A percentile compares a stretch with the other conserved stretches of the same genome.
These are phyloP conservation scores for Didymella segeticola DNA, from an alignment of 2,329 filamentous ascomycete species.

Conservation along the genomic window DNA sequence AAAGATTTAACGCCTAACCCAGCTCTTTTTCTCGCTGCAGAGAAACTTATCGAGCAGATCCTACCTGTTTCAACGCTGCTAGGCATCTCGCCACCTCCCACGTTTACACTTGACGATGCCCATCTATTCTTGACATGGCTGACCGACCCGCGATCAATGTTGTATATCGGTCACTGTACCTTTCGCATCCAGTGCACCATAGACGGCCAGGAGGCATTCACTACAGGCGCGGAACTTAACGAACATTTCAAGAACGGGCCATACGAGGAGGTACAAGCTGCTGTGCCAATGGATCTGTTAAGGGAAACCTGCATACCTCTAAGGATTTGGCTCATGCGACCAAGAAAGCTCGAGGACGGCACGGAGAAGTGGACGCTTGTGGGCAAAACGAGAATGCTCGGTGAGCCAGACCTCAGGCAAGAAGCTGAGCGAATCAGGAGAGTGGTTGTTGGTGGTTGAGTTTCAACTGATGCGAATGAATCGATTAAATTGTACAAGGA, in stretches of 20 bases:
- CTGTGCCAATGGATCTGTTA: conserved; percentile 20
- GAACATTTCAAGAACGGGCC: conserved; percentile 11
- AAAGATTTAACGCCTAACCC: conserved; percentile 13
- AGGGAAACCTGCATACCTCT: conserved; percentile 14
- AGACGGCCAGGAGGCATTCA: conserved; percentile 2
- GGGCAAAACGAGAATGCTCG: conserved; percentile 23
- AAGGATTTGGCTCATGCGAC: conserved; percentile 21
- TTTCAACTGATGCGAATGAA: background rate
- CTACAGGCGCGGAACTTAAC: conserved; percentile 8
- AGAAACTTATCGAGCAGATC: conserved; percentile 11
- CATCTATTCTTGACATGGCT: conserved; percentile 25
- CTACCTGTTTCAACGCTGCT: background rate
- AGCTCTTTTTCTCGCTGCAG: conserved; percentile 6
- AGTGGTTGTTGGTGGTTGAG: conserved; percentile 7
- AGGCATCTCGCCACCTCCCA: background rate
- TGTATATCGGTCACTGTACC: conserved; percentile 15
- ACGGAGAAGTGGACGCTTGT: conserved; percentile 17
- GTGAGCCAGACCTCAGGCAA: conserved; percentile 19
- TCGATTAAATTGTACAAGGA: no score
- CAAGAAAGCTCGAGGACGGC: background rate
- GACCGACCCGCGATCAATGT: conserved; percentile 24
- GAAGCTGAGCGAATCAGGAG: conserved; percentile 1
- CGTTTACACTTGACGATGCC: conserved; percentile 15
- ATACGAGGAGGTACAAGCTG: conserved; percentile 10
- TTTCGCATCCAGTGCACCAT: conserved; percentile 8